A percentile compares a stretch with the other conserved stretches of the same genome.
Evolutionary conservation across 371 early-diverging fungal genomes (phyloP).

Genomic region (Basidiobolus heterosporus): DNA sequence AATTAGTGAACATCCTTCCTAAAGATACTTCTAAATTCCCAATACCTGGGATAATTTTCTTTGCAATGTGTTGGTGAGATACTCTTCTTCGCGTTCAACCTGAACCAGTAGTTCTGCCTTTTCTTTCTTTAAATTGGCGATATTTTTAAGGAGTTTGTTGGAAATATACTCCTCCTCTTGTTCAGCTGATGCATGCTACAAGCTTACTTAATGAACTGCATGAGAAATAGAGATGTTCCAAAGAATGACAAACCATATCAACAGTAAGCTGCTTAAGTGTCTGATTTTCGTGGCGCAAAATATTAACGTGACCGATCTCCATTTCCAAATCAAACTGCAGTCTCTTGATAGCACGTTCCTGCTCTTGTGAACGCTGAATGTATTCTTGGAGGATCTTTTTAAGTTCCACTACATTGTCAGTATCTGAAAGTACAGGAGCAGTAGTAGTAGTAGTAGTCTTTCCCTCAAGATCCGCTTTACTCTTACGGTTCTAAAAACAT

Average conservation of each 20-base stretch:
- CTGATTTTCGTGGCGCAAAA: constrained; percentile 45
- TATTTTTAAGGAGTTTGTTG: constrained; percentile 42
- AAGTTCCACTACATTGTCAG: background rate
- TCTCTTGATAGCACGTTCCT: constrained; percentile 19
- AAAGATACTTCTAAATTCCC: background rate
- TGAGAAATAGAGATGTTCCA: background rate
- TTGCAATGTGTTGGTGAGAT: constrained; percentile 53
- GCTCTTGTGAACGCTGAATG: background rate
- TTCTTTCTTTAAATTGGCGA: constrained; percentile 48
- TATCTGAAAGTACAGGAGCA: no score
- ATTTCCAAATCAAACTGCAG: constrained; percentile 45
- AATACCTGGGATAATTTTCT: constrained; percentile 42
- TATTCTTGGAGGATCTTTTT: background rate
- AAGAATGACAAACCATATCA: constrained; percentile 25
- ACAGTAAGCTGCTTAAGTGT: constrained; percentile 37
- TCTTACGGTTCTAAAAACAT: no score
- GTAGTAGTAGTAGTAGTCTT: no score
- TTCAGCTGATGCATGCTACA: constrained; percentile 33
- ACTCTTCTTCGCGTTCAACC: constrained; percentile 61
- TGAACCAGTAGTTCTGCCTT: constrained; percentile 44
- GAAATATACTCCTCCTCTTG: constrained; percentile 57
- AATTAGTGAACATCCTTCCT: background rate
- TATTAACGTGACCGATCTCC: constrained; percentile 48
- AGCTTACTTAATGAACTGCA: constrained; percentile 7
- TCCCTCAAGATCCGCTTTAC: no score